These are phyloP conservation scores for Lindgomyces ingoldianus DNA, from an alignment of 495 filamentous ascomycete species.

Conservation along the genomic window DNA sequence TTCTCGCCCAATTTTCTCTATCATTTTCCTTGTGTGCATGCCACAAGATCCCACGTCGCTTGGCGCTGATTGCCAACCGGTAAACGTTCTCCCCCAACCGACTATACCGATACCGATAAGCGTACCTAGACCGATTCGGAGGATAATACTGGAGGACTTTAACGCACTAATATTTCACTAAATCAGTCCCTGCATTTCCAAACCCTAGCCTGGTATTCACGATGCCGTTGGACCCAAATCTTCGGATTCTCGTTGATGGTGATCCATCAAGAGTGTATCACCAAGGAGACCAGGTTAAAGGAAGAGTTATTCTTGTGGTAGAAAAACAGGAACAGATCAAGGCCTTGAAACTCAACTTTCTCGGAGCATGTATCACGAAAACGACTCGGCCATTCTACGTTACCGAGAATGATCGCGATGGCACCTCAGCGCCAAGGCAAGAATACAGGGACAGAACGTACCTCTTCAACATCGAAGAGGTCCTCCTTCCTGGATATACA, in stretches of 20 bases:
- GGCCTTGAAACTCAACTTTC: constrained; percentile 25
- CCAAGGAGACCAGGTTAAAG: constrained; percentile 31
- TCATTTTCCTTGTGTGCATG: constrained; percentile 20
- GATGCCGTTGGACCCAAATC: constrained; percentile 11
- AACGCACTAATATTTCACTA: constrained; percentile 4
- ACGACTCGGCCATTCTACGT: constrained; percentile 29
- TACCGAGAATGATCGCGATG: constrained; percentile 15
- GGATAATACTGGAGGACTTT: neutral
- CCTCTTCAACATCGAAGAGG: constrained; percentile 26
- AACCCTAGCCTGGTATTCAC: neutral
- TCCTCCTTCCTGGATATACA: constrained; percentile 10
- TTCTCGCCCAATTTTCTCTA: neutral
- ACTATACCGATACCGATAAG: constrained; percentile 19
- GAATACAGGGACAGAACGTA: constrained; percentile 11
- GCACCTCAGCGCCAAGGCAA: neutral
- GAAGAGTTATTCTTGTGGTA: constrained; percentile 23
- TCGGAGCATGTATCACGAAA: constrained; percentile 29
- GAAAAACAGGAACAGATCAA: constrained; percentile 21
- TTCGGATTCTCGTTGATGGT: constrained; percentile 30
- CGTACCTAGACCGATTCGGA: neutral
- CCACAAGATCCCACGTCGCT: constrained; percentile 26
- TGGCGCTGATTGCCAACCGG: constrained; percentile 22
- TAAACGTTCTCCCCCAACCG: constrained; percentile 30
- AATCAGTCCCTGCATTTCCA: constrained; percentile 19
- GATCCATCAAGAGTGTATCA: constrained; percentile 22